phyloP scores from a whole-genome alignment of 2,329 filamentous ascomycete genomes.

The Fusarium sp. region DNA sequence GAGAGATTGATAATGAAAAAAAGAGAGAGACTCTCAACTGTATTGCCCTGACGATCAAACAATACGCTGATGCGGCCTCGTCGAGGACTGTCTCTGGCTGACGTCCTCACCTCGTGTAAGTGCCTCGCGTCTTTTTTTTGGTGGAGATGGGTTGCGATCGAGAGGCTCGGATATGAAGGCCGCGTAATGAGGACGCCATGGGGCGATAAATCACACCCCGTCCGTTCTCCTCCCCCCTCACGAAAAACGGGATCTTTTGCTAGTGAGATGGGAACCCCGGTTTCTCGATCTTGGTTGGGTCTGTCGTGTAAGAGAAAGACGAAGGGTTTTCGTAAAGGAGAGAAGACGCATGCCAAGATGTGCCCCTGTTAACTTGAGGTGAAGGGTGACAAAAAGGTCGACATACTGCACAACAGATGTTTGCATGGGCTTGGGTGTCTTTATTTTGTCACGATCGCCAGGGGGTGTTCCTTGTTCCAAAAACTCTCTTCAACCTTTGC shows the following conservation, averaged over 20 bases:
- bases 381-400: not conserved
- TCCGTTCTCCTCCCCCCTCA: not conserved
- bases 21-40: not conserved
- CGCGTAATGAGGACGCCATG: slow-evolving; percentile 27
- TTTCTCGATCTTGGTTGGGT: not conserved
- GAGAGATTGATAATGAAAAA: not conserved
- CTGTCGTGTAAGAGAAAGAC: not conserved
- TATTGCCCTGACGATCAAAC: not conserved
- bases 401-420: not conserved
- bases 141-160: not conserved
- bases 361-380: not conserved
- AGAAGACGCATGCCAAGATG: not conserved
- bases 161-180: slow-evolving; percentile 10
- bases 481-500: not conserved
- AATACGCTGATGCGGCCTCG: not conserved
- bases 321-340: not conserved
- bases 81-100: not conserved
- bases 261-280: not conserved
- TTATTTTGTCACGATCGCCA: not conserved
- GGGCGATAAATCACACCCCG: not conserved
- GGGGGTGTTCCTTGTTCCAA: not conserved
- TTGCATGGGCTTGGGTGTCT: not conserved
- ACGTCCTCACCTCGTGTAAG: slow-evolving; percentile 11
- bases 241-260: slow-evolving; percentile 1
- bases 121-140: slow-evolving; percentile 7